Conservation (phyloP, 2,329 filamentous ascomycete genomes). For the Neopestalotiopsis clavispora region DNA sequence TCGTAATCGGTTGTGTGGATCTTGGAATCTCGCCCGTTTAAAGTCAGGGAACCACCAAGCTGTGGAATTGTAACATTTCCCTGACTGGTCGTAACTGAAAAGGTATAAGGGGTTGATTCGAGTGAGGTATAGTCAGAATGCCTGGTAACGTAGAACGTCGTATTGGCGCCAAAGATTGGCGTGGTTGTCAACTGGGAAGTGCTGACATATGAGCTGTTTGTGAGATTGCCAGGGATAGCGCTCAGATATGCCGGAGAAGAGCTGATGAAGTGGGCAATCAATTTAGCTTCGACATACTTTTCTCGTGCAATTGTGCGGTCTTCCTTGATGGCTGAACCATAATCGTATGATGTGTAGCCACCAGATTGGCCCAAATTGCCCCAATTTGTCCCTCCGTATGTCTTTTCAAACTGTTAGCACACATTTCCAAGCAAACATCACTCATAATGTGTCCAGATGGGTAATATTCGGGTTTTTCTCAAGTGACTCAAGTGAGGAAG, state of each 20-base stretch:
- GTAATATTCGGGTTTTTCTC: too few species aligned
- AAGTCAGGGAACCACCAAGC: slow-evolving; percentile 57
- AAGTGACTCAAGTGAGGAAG: background rate
- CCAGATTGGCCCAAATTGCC: slow-evolving; percentile 77
- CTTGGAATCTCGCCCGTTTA: slow-evolving; percentile 71
- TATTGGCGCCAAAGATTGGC: slow-evolving; percentile 59
- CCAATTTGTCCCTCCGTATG: slow-evolving; percentile 78
- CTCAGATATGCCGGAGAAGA: slow-evolving; percentile 73
- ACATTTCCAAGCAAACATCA: too few species aligned
- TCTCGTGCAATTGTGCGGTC: slow-evolving; percentile 71
- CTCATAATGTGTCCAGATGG: too few species aligned
- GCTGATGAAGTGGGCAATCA: slow-evolving; percentile 76
- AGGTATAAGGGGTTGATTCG: slow-evolving; percentile 62
- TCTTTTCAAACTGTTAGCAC: background rate
- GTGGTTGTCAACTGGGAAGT: slow-evolving; percentile 63
- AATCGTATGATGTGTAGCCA: slow-evolving; percentile 65
- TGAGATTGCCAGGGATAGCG: slow-evolving; percentile 56
- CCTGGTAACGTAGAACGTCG: slow-evolving; percentile 69
- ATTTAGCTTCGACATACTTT: slow-evolving; percentile 82
- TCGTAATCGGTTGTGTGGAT: slow-evolving; percentile 71
- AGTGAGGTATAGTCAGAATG: slow-evolving; percentile 69
- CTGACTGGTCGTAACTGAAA: slow-evolving; percentile 65
- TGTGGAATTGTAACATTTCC: slow-evolving; percentile 64
- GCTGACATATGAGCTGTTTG: slow-evolving; percentile 56
- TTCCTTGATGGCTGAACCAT: slow-evolving; percentile 67